Evolutionary conservation across 73 alveolate species (phyloP).

Genomic region (Paramecium octaurelia): DNA sequence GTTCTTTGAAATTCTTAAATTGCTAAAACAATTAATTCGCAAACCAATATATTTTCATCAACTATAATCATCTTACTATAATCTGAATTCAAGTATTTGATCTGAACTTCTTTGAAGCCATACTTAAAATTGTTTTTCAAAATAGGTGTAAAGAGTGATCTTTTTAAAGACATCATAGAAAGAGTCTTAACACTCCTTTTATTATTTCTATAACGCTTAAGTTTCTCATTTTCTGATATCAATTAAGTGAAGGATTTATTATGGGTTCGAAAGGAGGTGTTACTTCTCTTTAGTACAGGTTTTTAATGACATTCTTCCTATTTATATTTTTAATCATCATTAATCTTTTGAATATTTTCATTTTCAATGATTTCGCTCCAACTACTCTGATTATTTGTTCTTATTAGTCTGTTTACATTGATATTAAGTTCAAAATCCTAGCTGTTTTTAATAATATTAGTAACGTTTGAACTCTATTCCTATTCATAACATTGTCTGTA

Average conservation of each 20-base stretch:
- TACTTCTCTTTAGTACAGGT: neutral
- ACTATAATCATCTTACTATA: neutral
- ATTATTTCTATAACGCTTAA: neutral
- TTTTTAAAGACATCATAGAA: neutral
- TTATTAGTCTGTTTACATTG: neutral
- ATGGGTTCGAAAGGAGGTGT: neutral
- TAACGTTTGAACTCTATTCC: neutral
- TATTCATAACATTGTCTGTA: neutral
- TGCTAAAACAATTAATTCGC: conserved; percentile 12
- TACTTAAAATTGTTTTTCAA: neutral
- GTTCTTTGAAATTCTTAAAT: neutral
- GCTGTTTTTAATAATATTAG: neutral
- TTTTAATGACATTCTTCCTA: neutral
- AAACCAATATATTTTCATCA: neutral
- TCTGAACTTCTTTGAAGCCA: neutral
- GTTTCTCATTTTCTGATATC: neutral
- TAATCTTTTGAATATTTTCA: neutral
- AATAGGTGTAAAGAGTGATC: neutral
- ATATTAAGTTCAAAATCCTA: neutral
- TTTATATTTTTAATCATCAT: neutral
- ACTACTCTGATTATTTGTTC: neutral
- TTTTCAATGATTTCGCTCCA: neutral
- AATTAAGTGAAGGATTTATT: neutral
- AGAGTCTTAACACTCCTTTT: neutral
- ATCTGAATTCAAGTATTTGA: neutral